Base-by-base conservation (phyloP, 495 filamentous ascomycete genomes). In the Penicillium manginii region DNA sequence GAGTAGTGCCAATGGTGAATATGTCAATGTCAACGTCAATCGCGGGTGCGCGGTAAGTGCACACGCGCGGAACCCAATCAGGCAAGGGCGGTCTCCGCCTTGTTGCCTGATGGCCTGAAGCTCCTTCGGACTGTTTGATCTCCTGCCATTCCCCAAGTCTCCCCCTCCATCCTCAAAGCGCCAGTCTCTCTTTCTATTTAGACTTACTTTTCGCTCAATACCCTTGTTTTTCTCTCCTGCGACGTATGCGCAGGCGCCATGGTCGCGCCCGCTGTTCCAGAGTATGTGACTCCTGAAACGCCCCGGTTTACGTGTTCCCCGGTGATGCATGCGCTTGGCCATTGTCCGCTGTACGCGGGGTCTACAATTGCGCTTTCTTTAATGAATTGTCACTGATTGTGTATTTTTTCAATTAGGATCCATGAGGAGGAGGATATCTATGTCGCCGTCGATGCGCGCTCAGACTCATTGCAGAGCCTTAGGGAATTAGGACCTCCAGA, bases 401-500 rank as follows among this genome's bases (percentile, higher is more conserved):
- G 31, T 39, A 52, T 47, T 21, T 55, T 48, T 60, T n/a, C 12
- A 8, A 50, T 22, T 62, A 97, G 94, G 73, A 87, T 99, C 60
- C 91, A 91, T 59, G 94, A 98, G 73, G 78, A 81, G 63, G 91
- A 96, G 68, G 85, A 93, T 43, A 80, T 94, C 37, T 90, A 90
- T 67, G 88, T 96, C 61, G 91, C 92, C 39, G 87, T 97, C 68
- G 91, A 93, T 72, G 85, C 91, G 65, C 89, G 94, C 65, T 91
- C 93, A 65, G 94, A 98, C 62, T 85, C 89, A 9, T 82, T 98
- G 18, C 83, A 87, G 66, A 82, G 85, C 31, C 80, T 98, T 57
- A 88, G 94, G 62, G 94, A 98, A 81, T 83, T 98, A 55, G 94
- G 94, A 29, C 96, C 94, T 8, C 94, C 94, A 29, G 94, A 98